Base-by-base conservation (phyloP, 768 basidiomycete species). In the Hericium coralloides region DNA sequence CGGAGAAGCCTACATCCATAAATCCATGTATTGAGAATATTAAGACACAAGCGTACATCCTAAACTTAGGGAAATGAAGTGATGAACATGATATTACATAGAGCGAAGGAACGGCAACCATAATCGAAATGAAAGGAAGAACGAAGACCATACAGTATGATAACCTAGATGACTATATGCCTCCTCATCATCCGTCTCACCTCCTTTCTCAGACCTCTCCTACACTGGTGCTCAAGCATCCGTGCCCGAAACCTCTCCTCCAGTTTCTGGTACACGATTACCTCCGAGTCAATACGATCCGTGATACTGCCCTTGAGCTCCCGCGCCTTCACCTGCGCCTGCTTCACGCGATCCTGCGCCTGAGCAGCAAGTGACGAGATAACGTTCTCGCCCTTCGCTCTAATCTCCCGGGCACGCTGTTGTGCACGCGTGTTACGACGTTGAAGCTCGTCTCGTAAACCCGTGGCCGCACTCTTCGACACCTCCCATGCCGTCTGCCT, bases 261-360 rank as follows among this genome's bases (percentile, higher is more conserved):
- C 38, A 49, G 59, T 43, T 47, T 49, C 45, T 53, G 47, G 41
- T 53, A 60, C 17, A 56, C 54, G 25, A 50, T 23, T 12, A 50
- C 20, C 15, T 50, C 38, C 23, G 17, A 45, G 14, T 36, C 49
- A 3, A 60, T 55, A 18, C 55, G 53, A 18, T 41, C 51, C 20
- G 52, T 52, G 53, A 63, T 51, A 8, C 52, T 57, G 55, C 67
- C 63, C 60, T 62, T 61, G 53, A 67, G 22, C 12, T 60, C 58
- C n/a, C 58, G 59, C 39, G 70, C 69, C 53, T 67, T 65, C 58
- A 61, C 63, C 59, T 59, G 63, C 47, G 70, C 70, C 9, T 60
- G 55, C 52, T 54, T 56, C 25, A 66, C 60, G 41, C 63, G 62
- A 10, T 59, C 64, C 22, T 58, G 62, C 23, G 70, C 60, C n/a